Conservation (phyloP, 208 protist genomes). For the Crithidia acanthocephali region DNA sequence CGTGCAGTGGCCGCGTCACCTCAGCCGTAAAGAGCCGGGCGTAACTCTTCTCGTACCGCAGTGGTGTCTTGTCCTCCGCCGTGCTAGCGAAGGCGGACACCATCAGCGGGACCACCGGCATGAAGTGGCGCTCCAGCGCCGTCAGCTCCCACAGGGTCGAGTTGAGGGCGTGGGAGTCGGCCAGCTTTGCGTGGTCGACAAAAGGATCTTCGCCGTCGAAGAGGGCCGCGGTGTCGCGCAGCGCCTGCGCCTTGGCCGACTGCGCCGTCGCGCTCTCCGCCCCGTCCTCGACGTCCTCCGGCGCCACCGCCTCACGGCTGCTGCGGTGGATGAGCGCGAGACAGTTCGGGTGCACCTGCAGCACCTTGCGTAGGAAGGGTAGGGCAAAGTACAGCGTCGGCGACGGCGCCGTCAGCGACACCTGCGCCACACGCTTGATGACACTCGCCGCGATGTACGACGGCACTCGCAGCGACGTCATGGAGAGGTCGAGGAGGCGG, state of each 20-base stretch:
- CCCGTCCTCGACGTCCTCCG: conserved; percentile 37
- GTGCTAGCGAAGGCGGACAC: conserved; percentile 78
- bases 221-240: conserved; percentile 57
- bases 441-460: conserved; percentile 87
- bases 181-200: conserved; percentile 40
- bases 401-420: conserved; percentile 67
- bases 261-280: conserved; percentile 17
- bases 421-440: conserved; percentile 72
- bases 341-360: conserved; percentile 90
- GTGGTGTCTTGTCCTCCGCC: conserved; percentile 82
- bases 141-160: conserved; percentile 92
- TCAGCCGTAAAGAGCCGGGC: conserved; percentile 84
- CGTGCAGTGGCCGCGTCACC: conserved; percentile 69
- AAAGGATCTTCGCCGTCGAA: conserved; percentile 88
- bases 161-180: conserved; percentile 64
- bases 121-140: conserved; percentile 85
- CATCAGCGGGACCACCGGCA: conserved; percentile 87
- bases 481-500: conserved; percentile 80
- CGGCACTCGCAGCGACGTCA: conserved; percentile 82
- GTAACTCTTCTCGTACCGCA: conserved; percentile 89
- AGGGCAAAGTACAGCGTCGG: conserved; percentile 89
- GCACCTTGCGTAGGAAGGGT: conserved; percentile 83
- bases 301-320: conserved; percentile 59
- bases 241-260: conserved; percentile 43
- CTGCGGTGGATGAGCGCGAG: conserved; percentile 89